Evolutionary conservation across 78 protist genomes (phyloP), one percentile per base, ranked within the genome.

Genomic region (Acrasis kona): DNA sequence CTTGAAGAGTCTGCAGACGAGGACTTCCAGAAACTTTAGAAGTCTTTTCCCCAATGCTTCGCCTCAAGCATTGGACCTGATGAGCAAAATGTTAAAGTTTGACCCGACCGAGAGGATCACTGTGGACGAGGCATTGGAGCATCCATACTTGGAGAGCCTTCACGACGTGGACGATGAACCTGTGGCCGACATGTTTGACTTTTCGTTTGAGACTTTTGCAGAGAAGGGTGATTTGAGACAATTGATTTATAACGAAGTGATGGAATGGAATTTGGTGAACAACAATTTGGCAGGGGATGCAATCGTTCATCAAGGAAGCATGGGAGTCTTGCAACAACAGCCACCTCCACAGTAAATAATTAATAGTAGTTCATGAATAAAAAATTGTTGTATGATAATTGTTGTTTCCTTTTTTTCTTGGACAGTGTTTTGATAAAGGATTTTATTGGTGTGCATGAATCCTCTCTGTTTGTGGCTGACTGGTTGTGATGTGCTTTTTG

Each of bases 141-240:
- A 93, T 41, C 95, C 94, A 35, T 93, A 77, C 82, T 78, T 93
- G 29, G 81, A n/a, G 30, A 40, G 73, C 76, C 74, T 85, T 32
- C 84, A 35, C 80, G 74, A 80, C 70, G 64, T 38, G 5, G 41
- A 8, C 3, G 78, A 72, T 58, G 85, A 85, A 67, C 81, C 81
- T 5, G 5, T 12, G 19, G 61, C 34, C 19, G 61, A 50, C 19
- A n/a, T 19, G 19, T 50, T 50, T 50, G 61, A 50, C 19, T 50
- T 50, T 50, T 50, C 61, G 61, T 50, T 50, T 50, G 61, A 50
- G 61, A n/a, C 61, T 50, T 50, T n/a, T 50, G 61, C 19, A 50
- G 19, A 19, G 19, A 19, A 19, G 19, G 34, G 19, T n/a, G 19
- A 19, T 50, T n/a, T 50, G 19, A 50, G 19, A 50, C 34, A 50